Percentiles rank a stretch among this genome's conserved stretches.
phyloP scores from a whole-genome alignment of 2,329 filamentous ascomycete species.

The Phyllosticta citriasiana region DNA sequence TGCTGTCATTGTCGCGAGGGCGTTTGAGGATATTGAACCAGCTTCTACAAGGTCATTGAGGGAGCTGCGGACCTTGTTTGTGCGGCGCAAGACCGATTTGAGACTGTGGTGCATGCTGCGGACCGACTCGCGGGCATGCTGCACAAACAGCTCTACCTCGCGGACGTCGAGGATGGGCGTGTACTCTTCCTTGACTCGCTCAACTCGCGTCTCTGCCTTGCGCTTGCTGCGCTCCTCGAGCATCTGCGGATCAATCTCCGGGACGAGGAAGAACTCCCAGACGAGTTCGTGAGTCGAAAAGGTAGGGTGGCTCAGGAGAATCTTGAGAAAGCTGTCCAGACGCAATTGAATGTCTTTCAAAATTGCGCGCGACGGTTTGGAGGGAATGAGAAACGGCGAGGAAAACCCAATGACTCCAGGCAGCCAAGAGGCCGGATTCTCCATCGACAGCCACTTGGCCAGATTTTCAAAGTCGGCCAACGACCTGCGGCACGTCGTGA shows the following conservation, averaged over 20 bases:
- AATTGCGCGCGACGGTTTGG: conserved; percentile 77
- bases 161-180: conserved; percentile 68
- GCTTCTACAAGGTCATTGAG: conserved; percentile 60
- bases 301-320: conserved; percentile 77
- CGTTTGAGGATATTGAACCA: conserved; percentile 41
- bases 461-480: conserved; percentile 86
- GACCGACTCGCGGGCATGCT: conserved; percentile 82
- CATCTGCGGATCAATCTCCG: conserved; percentile 81
- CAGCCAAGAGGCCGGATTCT: conserved; percentile 93
- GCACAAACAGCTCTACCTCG: conserved; percentile 88
- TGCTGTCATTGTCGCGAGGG: conserved; percentile 49
- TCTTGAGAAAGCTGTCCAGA: conserved; percentile 79
- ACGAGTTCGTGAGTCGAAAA: conserved; percentile 95
- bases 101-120: conserved; percentile 75
- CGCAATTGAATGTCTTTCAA: conserved; percentile 79
- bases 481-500: conserved; percentile 86
- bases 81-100: conserved; percentile 69
- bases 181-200: conserved; percentile 82
- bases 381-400: conserved; percentile 86
- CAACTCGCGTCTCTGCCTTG: conserved; percentile 72
- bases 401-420: conserved; percentile 67
- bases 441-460: conserved; percentile 68
- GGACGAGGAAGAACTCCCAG: conserved; percentile 98
- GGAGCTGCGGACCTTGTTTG: conserved; percentile 61
- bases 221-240: conserved; percentile 80